These are phyloP conservation scores for Secale cereale DNA, from an alignment of 176 grass and related monocot genomes.

Conservation along the genomic window DNA sequence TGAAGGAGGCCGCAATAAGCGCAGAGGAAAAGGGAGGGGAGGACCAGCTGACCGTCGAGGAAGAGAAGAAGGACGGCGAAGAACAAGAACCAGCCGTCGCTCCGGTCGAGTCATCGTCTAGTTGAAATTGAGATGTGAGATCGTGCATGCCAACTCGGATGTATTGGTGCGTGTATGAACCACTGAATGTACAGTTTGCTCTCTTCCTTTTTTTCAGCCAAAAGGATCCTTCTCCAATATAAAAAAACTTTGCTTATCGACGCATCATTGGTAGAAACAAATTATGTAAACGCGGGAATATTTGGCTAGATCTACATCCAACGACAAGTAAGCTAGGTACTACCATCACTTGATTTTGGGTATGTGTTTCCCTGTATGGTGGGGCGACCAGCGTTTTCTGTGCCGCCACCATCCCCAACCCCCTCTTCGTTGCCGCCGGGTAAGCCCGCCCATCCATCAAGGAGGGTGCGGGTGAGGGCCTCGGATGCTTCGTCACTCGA, in stretches of 20 bases:
- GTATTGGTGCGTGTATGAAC: not conserved
- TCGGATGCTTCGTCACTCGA: too few relatives aligned
- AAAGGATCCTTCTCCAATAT: not conserved
- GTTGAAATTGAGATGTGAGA: constrained; percentile 23
- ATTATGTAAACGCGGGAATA: not conserved
- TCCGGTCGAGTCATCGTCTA: not conserved
- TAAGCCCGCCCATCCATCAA: too few relatives aligned
- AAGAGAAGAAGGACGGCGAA: constrained; percentile 8
- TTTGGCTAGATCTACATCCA: not conserved
- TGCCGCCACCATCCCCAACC: too few relatives aligned
- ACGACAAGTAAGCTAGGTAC: not conserved
- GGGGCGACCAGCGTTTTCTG: too few relatives aligned
- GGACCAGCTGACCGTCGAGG: not conserved
- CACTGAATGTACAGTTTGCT: not conserved
- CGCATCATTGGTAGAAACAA: too few relatives aligned
- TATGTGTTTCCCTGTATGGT: not conserved
- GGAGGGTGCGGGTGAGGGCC: too few relatives aligned
- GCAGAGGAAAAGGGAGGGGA: constrained; percentile 12
- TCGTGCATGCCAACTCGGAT: constrained; percentile 2
- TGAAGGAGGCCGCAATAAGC: constrained; percentile 12
- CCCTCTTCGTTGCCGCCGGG: too few relatives aligned
- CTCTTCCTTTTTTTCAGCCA: not conserved
- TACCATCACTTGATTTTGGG: not conserved
- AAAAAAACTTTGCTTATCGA: not conserved
- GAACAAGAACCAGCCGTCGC: not conserved